A percentile compares a stretch with the other conserved stretches of the same genome.
These are phyloP conservation scores for Plicaturopsis crispa DNA, from an alignment of 768 basidiomycete genomes.

Conservation along the genomic window DNA sequence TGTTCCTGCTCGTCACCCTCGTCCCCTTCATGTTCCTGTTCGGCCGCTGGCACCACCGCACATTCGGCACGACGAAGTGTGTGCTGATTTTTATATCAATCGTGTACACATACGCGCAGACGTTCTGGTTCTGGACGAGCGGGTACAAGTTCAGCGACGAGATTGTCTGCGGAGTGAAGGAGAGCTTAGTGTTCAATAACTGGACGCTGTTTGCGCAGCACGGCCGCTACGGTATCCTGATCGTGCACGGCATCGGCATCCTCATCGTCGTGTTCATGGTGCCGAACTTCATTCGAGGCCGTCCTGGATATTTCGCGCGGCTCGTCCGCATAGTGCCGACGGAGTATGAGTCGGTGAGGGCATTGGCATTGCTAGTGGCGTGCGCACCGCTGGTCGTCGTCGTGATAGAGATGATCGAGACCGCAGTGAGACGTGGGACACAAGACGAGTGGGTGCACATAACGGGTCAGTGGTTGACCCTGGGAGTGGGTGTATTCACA, in stretches of 20 bases:
- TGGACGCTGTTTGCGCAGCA: not conserved
- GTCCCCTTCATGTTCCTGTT: not conserved
- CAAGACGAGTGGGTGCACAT: not conserved
- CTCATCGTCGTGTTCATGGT: not conserved
- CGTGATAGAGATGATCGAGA: not conserved
- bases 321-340: not conserved
- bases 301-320: not conserved
- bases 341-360: not conserved
- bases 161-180: not conserved
- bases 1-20: not conserved
- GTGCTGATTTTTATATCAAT: not conserved
- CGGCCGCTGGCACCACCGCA: not conserved
- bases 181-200: not conserved
- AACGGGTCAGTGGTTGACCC: not conserved
- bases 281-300: not conserved
- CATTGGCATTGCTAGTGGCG: not conserved
- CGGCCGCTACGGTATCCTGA: not conserved
- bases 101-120: not conserved
- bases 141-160: not conserved
- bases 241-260: not conserved
- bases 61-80: not conserved
- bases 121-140: not conserved
- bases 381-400: not conserved
- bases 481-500: not conserved
- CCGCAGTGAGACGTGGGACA: not conserved